A percentile compares a stretch with the other conserved stretches of the same genome.
These are phyloP conservation scores for Penicillium daleae DNA, from an alignment of 495 filamentous ascomycete genomes.

Conservation along the genomic window DNA sequence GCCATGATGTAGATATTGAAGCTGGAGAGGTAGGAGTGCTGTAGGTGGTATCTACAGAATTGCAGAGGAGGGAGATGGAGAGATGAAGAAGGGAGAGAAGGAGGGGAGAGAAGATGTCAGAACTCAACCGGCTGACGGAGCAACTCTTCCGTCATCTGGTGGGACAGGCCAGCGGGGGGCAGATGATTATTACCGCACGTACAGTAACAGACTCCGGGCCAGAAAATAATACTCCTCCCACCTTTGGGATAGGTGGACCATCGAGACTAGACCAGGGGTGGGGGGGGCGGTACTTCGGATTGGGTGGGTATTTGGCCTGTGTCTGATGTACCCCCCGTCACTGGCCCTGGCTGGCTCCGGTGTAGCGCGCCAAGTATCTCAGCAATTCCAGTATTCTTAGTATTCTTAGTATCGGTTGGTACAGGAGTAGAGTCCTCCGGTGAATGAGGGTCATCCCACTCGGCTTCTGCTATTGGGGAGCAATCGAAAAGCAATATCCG, in stretches of 20 bases:
- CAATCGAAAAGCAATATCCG: constrained; percentile 23
- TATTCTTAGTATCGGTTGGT: constrained; percentile 15
- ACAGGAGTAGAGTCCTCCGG: constrained; percentile 52
- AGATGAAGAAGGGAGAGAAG: constrained; percentile 18
- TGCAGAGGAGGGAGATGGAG: constrained; percentile 19
- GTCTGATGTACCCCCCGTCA: background rate
- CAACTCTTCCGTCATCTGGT: constrained; percentile 49
- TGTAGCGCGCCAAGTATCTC: constrained; percentile 16
- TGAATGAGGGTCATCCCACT: constrained; percentile 34
- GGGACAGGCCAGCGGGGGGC: constrained; percentile 7
- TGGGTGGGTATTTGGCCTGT: background rate
- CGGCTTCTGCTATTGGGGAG: constrained; percentile 25
- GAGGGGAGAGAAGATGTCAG: constrained; percentile 26
- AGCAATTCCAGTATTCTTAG: background rate
- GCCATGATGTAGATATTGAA: constrained; percentile 35
- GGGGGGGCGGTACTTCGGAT: background rate
- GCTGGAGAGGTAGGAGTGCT: constrained; percentile 23
- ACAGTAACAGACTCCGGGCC: no score
- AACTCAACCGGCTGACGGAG: constrained; percentile 45
- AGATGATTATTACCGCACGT: constrained; percentile 2
- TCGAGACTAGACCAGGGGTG: background rate
- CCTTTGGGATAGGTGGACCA: background rate
- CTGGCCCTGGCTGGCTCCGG: constrained; percentile 20
- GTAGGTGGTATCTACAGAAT: constrained; percentile 29
- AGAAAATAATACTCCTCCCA: background rate